Evolutionary conservation across 352 stramenopile genomes (phyloP).

Genomic region (Pilasporangium apinafurcum): DNA sequence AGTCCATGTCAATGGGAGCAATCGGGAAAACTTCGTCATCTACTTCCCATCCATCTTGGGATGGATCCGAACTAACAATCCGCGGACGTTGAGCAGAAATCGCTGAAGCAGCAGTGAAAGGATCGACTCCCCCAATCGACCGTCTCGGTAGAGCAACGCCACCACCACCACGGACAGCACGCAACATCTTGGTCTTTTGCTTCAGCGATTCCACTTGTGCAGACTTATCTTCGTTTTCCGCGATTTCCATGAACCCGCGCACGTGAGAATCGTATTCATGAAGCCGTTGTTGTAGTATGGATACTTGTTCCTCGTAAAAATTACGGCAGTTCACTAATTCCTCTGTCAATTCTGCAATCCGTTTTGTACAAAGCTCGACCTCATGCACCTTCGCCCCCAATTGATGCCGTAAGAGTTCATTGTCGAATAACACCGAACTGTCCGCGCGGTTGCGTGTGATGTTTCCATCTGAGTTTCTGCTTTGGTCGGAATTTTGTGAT

Average conservation of each 20-base stretch:
- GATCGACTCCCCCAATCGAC: background rate
- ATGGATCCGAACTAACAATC: conserved; percentile 19
- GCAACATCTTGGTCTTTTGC: conserved; percentile 49
- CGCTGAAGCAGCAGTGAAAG: background rate
- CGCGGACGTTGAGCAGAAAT: conserved; percentile 8
- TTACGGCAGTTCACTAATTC: conserved; percentile 41
- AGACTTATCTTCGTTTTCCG: conserved; percentile 30
- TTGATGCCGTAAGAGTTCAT: conserved; percentile 50
- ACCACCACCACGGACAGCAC: conserved; percentile 48
- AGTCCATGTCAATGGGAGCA: conserved; percentile 70
- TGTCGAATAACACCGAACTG: conserved; percentile 23
- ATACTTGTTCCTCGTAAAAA: conserved; percentile 50
- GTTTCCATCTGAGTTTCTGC: background rate
- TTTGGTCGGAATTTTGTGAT: background rate
- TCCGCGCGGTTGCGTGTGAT: conserved; percentile 8
- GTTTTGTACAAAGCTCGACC: conserved; percentile 28
- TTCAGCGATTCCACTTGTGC: conserved; percentile 39
- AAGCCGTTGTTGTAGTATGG: conserved; percentile 32
- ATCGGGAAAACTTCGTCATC: conserved; percentile 63
- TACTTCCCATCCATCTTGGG: conserved; percentile 38
- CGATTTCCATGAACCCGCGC: conserved; percentile 31
- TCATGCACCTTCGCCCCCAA: conserved; percentile 39
- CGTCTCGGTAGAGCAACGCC: conserved; percentile 3
- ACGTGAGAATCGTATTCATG: conserved; percentile 45
- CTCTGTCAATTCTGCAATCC: conserved; percentile 35